Base-by-base conservation (phyloP, 495 filamentous ascomycete genomes). In the Tuber microsphaerosporum region DNA sequence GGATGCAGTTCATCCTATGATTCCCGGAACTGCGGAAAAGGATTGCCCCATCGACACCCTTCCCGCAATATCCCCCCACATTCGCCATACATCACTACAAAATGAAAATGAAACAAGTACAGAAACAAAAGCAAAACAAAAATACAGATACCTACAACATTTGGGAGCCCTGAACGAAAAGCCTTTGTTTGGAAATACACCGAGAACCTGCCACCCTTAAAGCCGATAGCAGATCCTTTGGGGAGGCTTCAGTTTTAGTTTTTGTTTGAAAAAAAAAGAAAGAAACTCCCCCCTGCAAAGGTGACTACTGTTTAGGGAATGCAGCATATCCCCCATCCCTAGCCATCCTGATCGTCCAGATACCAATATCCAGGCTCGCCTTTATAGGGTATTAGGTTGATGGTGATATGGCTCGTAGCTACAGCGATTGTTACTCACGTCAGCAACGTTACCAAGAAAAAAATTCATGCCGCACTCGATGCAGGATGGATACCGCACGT, bases 341-440 rank as follows among this genome's bases (percentile, higher is more conserved):
- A 16, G 12, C 61, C 39, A 69, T 51, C 31, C 34, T 22, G 31
- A 71, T 76, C 34, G 74, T 34, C 61, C 46, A 72, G 71, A 71
- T 46, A 46, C 42, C 45, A 69, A 79, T 65, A 31, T 12, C n/a
- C 6, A 16, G 0, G 56, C 56, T 6, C 12, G 3, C 1, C 3
- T 31, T 79, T 71, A 79, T 79, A 79, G 76, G 51, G 77, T 73
- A 75, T 65, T 65, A 17, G 56, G 31, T 20, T 77, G 77, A 44
- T 80, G 78, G 41, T 80, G 80, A 70, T 82, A 82, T 44, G 80
- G 79, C 65, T 82, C 80, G 74, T 82, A 82, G 76, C 80, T 82
- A 51, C 68, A 78, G 74, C 48, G 3, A 56, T 71, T 76, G 76
- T 71, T 51, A 73, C 76, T 43, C 77, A 80, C 76, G 70, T 78